Base-by-base conservation (phyloP, 495 filamentous ascomycete genomes). In the Penicillium coffeae region DNA sequence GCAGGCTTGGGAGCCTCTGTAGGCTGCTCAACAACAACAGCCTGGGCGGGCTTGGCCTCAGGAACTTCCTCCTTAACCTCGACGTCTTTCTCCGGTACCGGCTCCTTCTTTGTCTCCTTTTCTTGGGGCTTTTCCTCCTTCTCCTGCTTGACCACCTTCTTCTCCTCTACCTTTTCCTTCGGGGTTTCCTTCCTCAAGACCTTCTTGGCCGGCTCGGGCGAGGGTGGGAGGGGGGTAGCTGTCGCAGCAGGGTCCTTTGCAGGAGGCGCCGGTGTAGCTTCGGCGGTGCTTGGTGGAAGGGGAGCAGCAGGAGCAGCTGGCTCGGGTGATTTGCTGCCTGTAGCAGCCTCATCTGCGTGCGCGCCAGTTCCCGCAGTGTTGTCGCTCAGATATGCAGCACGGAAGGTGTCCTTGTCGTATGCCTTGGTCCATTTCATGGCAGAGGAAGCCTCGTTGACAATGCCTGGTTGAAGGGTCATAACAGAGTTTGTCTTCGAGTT, bases 371-470 rank as follows among this genome's bases (percentile, higher is more conserved):
- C 89, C 16, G 84, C 82, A 51, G 77, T 82, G 20, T 65, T 68
- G 58, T 94, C 76, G 10, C 79, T 82, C 8, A 97, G 76, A 68
- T 96, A 97, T 16, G 86, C 83, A 38, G 84, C 81, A 13, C 89
- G 77, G 48, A 93, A 86, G 2, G 83, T 77, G 59, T 93, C 82
- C 65, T 90, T 90, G 60, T 98, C 92, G 45, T 74, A 74, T 37
- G 71, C 68, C 41, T 53, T 71, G 8, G 92, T 88, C 93, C 93
- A 98, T 64, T 96, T 92, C 84, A 98, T 86, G 9, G 93, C 93
- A 19, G 90, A 85, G 13, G 85, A 90, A 14, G 90, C 94, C 59
- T 93, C 93, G 46, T 76, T 92, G 59, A 95, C 68, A 42, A 97
- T 87, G 30, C 81, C 78, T 8, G 91, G 86, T 61, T 95, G 90